These are phyloP conservation scores for Coniochaeta sp. DNA, from an alignment of 2,329 filamentous ascomycete genomes.

Conservation along the genomic window DNA sequence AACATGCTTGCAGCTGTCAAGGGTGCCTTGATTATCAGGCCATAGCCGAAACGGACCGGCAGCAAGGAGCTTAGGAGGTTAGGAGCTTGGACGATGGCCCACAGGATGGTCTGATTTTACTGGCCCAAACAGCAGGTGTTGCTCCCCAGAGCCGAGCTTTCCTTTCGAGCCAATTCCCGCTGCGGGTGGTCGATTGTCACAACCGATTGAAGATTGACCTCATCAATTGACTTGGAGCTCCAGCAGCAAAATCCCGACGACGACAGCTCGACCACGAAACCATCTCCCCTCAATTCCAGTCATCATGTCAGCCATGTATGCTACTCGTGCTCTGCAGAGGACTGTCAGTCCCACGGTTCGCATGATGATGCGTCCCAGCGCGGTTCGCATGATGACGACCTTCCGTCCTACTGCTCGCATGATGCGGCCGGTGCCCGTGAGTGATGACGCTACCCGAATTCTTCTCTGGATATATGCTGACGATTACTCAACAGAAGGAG, in stretches of 20 bases:
- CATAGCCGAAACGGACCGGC: not conserved
- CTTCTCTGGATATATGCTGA: not conserved
- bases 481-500: slow-evolving; percentile 43
- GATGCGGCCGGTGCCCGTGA: slow-evolving; percentile 68
- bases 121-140: not conserved
- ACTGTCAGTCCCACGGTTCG: slow-evolving; percentile 60
- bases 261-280: slow-evolving; percentile 8
- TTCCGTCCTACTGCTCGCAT: slow-evolving; percentile 59
- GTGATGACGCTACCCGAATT: slow-evolving; percentile 22
- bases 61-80: not conserved
- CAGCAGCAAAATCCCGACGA: not conserved
- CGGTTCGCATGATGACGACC: slow-evolving; percentile 36
- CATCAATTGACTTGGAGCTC: slow-evolving; percentile 4
- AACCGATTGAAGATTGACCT: slow-evolving; percentile 2
- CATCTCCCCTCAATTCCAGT: slow-evolving; percentile 20
- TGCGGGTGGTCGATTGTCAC: not conserved
- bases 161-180: not conserved
- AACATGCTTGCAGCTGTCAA: not conserved
- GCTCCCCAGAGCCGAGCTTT: not conserved
- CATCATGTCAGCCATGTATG: slow-evolving; percentile 41
- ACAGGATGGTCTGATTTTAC: not conserved
- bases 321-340: slow-evolving; percentile 52
- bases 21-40: not conserved
- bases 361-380: slow-evolving; percentile 41
- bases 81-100: not conserved